Conservation (phyloP, 2,329 filamentous ascomycete genomes). For the Cordyceps pruinosa region DNA sequence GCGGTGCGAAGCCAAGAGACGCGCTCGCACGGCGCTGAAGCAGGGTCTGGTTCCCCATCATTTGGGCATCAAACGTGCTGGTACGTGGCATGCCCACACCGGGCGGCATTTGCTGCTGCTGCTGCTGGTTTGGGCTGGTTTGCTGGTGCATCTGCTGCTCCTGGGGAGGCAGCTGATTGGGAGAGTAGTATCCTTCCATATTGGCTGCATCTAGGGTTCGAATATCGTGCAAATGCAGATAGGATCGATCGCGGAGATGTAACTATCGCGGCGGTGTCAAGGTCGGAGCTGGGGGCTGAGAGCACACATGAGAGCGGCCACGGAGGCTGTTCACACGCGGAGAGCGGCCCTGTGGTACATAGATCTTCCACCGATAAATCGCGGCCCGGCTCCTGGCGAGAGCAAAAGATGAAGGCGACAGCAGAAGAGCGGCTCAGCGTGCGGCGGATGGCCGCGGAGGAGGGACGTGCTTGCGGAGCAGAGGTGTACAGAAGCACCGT, state of each 20-base stretch:
- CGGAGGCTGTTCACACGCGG: background rate
- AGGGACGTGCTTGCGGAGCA: background rate
- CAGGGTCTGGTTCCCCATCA: background rate
- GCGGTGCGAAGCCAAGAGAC: background rate
- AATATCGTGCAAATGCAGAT: background rate
- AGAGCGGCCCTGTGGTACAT: background rate
- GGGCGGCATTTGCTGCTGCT: background rate
- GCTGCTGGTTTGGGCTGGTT: background rate
- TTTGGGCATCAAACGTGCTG: constrained; percentile 3
- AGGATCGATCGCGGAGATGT: background rate
- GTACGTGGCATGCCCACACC: background rate
- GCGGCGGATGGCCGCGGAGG: background rate
- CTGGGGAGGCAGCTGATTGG: constrained; percentile 4
- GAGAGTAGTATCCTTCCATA: constrained; percentile 9
- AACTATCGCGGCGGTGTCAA: background rate
- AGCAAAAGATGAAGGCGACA: background rate
- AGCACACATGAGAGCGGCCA: background rate
- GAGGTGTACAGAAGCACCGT: background rate
- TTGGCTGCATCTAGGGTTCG: constrained; percentile 11
- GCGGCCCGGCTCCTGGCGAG: background rate
- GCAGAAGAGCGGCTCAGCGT: background rate
- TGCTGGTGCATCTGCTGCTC: constrained; percentile 7
- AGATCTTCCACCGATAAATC: background rate
- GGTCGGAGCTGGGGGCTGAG: background rate
- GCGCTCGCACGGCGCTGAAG: constrained; percentile 9